These are phyloP conservation scores for Coniochaeta sp. DNA, from an alignment of 2,329 filamentous ascomycete species.

Conservation along the genomic window DNA sequence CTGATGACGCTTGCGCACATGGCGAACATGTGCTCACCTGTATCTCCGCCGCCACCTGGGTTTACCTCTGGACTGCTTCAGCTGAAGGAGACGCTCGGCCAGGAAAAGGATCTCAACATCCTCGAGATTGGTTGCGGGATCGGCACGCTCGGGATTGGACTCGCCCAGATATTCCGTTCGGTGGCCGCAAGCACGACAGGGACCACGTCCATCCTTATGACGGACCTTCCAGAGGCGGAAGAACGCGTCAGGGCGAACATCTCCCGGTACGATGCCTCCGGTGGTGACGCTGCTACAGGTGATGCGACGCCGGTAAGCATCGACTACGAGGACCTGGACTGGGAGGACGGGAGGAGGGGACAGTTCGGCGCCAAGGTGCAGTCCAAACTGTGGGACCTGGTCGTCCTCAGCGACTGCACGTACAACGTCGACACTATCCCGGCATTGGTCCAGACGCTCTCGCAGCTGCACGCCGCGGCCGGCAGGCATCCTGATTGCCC, in stretches of 20 bases:
- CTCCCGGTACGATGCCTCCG: constrained; percentile 7
- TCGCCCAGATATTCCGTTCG: constrained; percentile 24
- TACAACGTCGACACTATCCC: constrained; percentile 52
- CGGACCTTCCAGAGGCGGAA: constrained; percentile 48
- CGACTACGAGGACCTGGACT: constrained; percentile 49
- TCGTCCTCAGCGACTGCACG: constrained; percentile 53
- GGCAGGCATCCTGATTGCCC: background rate
- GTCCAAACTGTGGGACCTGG: constrained; percentile 40
- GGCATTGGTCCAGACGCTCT: constrained; percentile 44
- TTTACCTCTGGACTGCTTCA: background rate
- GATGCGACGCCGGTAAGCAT: constrained; percentile 15
- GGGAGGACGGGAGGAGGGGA: constrained; percentile 42
- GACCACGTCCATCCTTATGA: constrained; percentile 27
- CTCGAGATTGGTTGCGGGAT: constrained; percentile 52
- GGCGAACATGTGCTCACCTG: constrained; percentile 15
- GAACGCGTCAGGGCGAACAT: constrained; percentile 42
- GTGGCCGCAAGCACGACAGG: background rate
- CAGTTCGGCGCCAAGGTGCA: constrained; percentile 31
- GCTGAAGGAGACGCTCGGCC: constrained; percentile 22
- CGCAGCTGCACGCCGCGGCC: constrained; percentile 33
- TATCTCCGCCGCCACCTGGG: background rate
- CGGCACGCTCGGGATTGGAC: constrained; percentile 45
- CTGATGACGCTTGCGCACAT: constrained; percentile 35
- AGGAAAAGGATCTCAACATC: constrained; percentile 27
- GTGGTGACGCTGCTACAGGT: constrained; percentile 5